These are phyloP conservation scores for Yamadazyma diospyri DNA, from an alignment of 1,139 yeast genomes.

Conservation along the genomic window DNA sequence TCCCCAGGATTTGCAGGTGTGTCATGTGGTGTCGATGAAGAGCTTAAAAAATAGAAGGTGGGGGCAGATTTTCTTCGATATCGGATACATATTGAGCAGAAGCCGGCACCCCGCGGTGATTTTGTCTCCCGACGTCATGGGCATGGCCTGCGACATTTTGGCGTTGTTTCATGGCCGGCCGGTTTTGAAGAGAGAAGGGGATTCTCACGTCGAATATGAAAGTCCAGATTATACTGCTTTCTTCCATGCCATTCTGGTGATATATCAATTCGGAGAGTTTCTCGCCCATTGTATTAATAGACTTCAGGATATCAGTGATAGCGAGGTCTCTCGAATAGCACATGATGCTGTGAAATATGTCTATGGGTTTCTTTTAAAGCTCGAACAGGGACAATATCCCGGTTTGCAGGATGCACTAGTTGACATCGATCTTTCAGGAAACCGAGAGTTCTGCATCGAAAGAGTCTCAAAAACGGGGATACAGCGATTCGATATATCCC, in stretches of 20 bases:
- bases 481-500: constrained; percentile 23
- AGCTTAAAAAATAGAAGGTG: constrained; percentile 75
- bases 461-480: constrained; percentile 22
- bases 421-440: constrained; percentile 23
- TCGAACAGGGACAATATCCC: constrained; percentile 30
- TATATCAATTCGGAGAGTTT: constrained; percentile 60
- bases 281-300: constrained; percentile 47
- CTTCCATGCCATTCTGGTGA: constrained; percentile 72
- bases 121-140: constrained; percentile 32
- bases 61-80: constrained; percentile 82
- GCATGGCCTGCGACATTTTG: constrained; percentile 60
- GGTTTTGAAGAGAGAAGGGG: constrained; percentile 69
- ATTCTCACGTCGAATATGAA: constrained; percentile 87
- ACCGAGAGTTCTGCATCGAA: constrained; percentile 19
- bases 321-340: constrained; percentile 19
- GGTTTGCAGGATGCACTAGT: constrained; percentile 26
- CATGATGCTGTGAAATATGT: constrained; percentile 33
- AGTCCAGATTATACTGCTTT: constrained; percentile 80
- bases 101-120: constrained; percentile 51
- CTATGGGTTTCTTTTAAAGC: constrained; percentile 23
- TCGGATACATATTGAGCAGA: constrained; percentile 73
- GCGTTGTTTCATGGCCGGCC: constrained; percentile 79
- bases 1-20: constrained; percentile 41
- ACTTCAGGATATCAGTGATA: constrained; percentile 18
- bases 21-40: constrained; percentile 39